A percentile compares a stretch with the other conserved stretches of the same genome.
These are phyloP conservation scores for Cladosporium velox DNA, from an alignment of 2,329 filamentous ascomycete species.

Conservation along the genomic window DNA sequence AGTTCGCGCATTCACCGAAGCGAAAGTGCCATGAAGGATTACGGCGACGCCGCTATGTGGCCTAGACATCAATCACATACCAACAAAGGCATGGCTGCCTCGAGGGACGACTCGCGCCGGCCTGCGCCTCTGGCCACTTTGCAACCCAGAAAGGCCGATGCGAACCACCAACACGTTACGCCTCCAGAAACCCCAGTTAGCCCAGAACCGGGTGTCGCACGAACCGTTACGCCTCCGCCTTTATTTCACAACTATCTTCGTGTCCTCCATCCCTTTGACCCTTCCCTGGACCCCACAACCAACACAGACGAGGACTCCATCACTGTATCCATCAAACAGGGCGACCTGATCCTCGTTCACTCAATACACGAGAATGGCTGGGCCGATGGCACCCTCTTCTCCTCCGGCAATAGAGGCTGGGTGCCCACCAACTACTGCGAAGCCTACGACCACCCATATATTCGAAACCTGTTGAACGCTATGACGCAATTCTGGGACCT, in stretches of 20 bases:
- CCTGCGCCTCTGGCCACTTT: constrained; percentile 16
- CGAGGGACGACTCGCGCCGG: constrained; percentile 8
- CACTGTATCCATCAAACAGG: constrained; percentile 83
- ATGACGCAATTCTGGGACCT: constrained; percentile 92
- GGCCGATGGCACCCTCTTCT: constrained; percentile 90
- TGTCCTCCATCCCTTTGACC: constrained; percentile 90
- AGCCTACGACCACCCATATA: constrained; percentile 84
- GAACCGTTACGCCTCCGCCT: constrained; percentile 44
- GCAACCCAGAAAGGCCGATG: constrained; percentile 7
- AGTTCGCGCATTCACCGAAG: neutral
- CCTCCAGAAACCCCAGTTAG: constrained; percentile 28
- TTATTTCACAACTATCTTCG: constrained; percentile 93
- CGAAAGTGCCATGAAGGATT: constrained; percentile 7
- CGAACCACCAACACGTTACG: constrained; percentile 22
- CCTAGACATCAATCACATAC: constrained; percentile 4
- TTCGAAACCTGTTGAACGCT: constrained; percentile 81
- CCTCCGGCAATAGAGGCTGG: constrained; percentile 88
- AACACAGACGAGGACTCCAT: constrained; percentile 64
- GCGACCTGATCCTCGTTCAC: constrained; percentile 90
- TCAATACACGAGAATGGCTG: constrained; percentile 98
- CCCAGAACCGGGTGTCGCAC: constrained; percentile 21
- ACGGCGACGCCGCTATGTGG: constrained; percentile 9
- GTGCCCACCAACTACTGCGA: constrained; percentile 98
- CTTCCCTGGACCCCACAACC: constrained; percentile 73
- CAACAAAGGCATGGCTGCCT: constrained; percentile 17